Evolutionary conservation across 139 green algal species (phyloP).

Genomic region (Yamagishiella unicocca): DNA sequence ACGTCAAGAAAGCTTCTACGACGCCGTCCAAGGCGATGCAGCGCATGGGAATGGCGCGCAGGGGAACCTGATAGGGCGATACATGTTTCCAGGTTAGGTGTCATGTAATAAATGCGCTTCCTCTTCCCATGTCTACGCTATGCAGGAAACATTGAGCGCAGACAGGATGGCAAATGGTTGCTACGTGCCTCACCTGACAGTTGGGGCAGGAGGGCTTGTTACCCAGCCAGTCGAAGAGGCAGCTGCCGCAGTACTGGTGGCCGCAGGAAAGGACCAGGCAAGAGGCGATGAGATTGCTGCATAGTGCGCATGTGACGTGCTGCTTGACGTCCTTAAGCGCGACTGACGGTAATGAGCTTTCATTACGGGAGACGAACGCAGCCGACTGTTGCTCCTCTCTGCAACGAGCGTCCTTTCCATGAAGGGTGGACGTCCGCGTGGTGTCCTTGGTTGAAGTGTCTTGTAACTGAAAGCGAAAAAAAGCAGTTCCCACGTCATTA

Average conservation of each 20-base stretch:
- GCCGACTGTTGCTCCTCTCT: not conserved
- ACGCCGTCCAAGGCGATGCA: conserved; percentile 59
- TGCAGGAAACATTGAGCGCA: too few species aligned
- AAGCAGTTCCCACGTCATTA: too few species aligned
- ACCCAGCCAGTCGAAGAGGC: conserved; percentile 53
- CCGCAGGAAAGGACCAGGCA: conserved; percentile 59
- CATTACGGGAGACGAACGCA: not conserved
- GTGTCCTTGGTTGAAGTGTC: conserved; percentile 31
- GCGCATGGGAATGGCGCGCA: conserved; percentile 60
- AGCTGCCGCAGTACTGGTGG: conserved; percentile 63
- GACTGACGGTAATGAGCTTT: not conserved
- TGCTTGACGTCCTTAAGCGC: conserved; percentile 26
- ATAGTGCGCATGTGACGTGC: conserved; percentile 49
- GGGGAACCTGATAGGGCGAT: conserved; percentile 57
- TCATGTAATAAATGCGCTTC: too few species aligned
- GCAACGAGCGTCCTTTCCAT: not conserved
- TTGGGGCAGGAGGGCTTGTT: conserved; percentile 53
- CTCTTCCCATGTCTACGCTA: too few species aligned
- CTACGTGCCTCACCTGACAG: conserved; percentile 56
- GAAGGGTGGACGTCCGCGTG: not conserved
- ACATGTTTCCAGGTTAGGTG: too few species aligned
- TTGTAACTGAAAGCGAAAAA: conserved; percentile 17
- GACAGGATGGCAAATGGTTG: too few species aligned
- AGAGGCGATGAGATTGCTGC: conserved; percentile 39
- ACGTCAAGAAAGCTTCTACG: conserved; percentile 29